Base-by-base conservation (phyloP, 2,329 filamentous ascomycete species). In the Colletotrichum musicola region DNA sequence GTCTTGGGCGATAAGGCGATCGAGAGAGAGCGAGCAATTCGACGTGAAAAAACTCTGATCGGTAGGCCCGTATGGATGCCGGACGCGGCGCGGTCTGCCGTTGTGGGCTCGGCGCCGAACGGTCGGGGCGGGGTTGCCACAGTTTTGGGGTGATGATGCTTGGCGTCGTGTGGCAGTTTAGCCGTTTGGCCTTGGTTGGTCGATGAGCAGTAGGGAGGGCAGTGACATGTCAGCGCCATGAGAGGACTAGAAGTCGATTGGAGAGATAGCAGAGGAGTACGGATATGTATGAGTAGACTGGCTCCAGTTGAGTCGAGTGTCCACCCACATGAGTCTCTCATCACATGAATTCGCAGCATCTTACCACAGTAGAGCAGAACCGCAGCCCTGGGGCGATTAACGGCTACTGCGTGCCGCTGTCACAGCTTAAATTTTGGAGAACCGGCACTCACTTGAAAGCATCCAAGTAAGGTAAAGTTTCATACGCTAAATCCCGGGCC, bases 381-480 rank as follows among this genome's bases (percentile, higher is more conserved):
- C 7, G 30, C 30, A 35, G 30, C 2, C 30, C 30, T 10, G 30
- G 30, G 30, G 7, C 10, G 30, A 35, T 9, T 35, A 35, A 13
- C 40, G 16, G 40, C 40, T 6, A 42, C 40, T n/a, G 1, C 12
- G 1, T 47, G 59, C 27, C 47, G 42, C 63, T 62, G 30, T 18
- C 5, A 35, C 13, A 38, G 65, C 62, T 68, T 68, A 51, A 22
- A 60, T 59, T 60, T 46, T 65, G 54, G 65, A n/a, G 60, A 40
- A 38, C 20, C 44, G 60, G 60, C 54, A 42, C 47, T 59, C 54
- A 20, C n/a, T 22, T 4, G 22, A 22, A 38, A n/a, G 27, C 16
- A 64, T 40, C 46, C 42, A 64, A 53, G 38, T 57, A 38, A 30
- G 27, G 27, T 30, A 30, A 30, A 30, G 27, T 10, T 30, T 9